Evolutionary conservation across 2,329 filamentous ascomycete genomes (phyloP).

Genomic region (Cladosporium sp.): DNA sequence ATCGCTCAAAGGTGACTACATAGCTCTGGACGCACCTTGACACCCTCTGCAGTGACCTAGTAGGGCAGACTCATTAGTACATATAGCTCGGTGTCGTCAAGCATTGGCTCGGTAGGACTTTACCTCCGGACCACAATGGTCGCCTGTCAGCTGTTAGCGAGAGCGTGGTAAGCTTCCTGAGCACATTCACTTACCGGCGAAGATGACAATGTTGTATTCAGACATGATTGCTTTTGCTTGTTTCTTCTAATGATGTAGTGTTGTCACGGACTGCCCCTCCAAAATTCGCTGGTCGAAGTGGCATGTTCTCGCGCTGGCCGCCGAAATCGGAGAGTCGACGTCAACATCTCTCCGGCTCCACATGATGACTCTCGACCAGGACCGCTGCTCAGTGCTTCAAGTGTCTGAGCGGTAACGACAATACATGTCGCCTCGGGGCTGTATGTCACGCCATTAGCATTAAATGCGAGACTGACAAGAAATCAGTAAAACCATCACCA

Average conservation of each 20-base stretch:
- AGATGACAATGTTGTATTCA: conserved; percentile 20
- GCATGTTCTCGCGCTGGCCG: conserved; percentile 10
- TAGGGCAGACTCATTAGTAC: conserved; percentile 9
- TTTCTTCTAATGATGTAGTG: not conserved
- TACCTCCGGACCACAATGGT: conserved; percentile 86
- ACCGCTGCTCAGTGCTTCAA: not conserved
- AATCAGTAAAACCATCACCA: not conserved
- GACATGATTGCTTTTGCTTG: conserved; percentile 10
- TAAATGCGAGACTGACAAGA: not conserved
- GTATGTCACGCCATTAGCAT: not conserved
- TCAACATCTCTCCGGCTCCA: conserved; percentile 11
- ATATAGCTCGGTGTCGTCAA: conserved; percentile 9
- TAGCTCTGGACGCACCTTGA: conserved; percentile 64
- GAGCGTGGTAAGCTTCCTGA: not conserved
- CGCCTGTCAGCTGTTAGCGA: conserved; percentile 39
- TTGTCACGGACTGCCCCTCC: conserved; percentile 10
- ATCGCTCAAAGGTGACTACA: not conserved
- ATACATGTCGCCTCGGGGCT: not conserved
- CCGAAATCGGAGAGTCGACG: conserved; percentile 7
- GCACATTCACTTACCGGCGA: conserved; percentile 9
- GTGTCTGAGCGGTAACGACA: not conserved
- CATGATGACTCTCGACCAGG: not conserved
- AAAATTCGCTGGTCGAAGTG: conserved; percentile 11
- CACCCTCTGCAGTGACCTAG: conserved; percentile 76
- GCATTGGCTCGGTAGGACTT: conserved; percentile 33